Base-by-base conservation (phyloP, 441 rosid species). In the Erodium texanum region DNA sequence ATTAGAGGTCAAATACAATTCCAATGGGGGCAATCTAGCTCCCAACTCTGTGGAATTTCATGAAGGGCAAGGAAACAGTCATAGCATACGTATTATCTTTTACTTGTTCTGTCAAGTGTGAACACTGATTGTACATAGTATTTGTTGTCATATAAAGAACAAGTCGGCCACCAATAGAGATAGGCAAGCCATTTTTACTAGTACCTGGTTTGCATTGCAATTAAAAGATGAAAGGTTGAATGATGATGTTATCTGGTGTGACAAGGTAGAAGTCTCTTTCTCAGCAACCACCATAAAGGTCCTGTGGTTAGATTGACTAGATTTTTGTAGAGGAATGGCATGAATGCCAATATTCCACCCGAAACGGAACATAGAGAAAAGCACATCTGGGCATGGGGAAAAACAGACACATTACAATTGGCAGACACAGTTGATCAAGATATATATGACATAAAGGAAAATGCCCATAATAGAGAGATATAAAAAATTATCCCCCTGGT, bases 281-380 rank as follows among this genome's bases (percentile, higher is more conserved):
- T 80, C 85, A 54, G 93, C 86, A 45, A 85, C 87, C 65, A 83
- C 85, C 97, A 93, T 83, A 79, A 82, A 93, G 0, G 98, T 93
- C 58, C 77, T 71, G 73, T 90, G 87, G 62, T 69, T 71, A 70
- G 82, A 78, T 70, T 78, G 81, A 63, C 76, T 76, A 16, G 81
- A 80, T 58, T 80, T 67, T 68, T 86, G 82, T 58, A 75, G 84
- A 68, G 94, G 73, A 27, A 90, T 69, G 29, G 83, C 82, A 68
- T 84, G 87, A 75, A 90, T 79, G 70, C 66, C 75, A 70, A 81
- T 74, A 71, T 81, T 86, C 98, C 97, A 93, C 68, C 98, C 96
- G 81, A 85, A 87, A 36, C 98, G 87, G 71, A 93, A 81, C 79
- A 74, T 89, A 18, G 93, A 79, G 76, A 90, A 87, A 71, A 93